These are phyloP conservation scores for Medicago lupulina DNA, from an alignment of 306 rosid species.

Conservation along the genomic window DNA sequence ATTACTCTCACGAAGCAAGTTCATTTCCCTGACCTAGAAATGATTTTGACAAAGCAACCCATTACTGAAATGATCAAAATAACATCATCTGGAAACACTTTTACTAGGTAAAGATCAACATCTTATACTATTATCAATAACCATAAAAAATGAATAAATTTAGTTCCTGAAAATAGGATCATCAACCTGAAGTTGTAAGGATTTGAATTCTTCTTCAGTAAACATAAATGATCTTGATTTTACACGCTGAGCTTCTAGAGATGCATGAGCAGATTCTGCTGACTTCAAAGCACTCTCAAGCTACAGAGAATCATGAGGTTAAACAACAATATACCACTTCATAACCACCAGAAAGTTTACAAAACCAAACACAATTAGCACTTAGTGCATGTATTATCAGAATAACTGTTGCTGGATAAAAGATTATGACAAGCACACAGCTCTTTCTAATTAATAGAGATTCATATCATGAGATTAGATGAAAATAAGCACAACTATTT, in stretches of 20 bases:
- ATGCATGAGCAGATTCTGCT: constrained; percentile 74
- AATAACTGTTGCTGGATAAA: not conserved
- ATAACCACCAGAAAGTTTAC: not conserved
- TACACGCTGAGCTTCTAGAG: constrained; percentile 77
- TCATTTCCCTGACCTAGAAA: constrained; percentile 85
- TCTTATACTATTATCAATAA: not conserved
- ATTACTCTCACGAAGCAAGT: constrained; percentile 97
- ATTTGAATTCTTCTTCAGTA: constrained; percentile 87
- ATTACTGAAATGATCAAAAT: not conserved
- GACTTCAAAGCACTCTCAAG: constrained; percentile 88
- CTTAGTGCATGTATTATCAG: constrained; percentile 8
- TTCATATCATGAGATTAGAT: not conserved
- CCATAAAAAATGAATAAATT: not conserved
- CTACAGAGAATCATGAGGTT: constrained; percentile 48
- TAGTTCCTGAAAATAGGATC: constrained; percentile 1
- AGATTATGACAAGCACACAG: not conserved
- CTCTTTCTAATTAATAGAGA: not conserved
- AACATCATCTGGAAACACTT: not conserved
- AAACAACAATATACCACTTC: constrained; percentile 21
- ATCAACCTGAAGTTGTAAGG: constrained; percentile 89
- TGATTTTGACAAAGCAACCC: constrained; percentile 19
- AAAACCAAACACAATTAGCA: not conserved
- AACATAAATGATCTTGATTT: constrained; percentile 76
- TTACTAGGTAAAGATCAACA: not conserved
- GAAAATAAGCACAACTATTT: not conserved